Percentiles rank a stretch among this genome's conserved stretches.
These are phyloP conservation scores for Naganishia liquefaciens DNA, from an alignment of 1,284 basidiomycete species.

Conservation along the genomic window DNA sequence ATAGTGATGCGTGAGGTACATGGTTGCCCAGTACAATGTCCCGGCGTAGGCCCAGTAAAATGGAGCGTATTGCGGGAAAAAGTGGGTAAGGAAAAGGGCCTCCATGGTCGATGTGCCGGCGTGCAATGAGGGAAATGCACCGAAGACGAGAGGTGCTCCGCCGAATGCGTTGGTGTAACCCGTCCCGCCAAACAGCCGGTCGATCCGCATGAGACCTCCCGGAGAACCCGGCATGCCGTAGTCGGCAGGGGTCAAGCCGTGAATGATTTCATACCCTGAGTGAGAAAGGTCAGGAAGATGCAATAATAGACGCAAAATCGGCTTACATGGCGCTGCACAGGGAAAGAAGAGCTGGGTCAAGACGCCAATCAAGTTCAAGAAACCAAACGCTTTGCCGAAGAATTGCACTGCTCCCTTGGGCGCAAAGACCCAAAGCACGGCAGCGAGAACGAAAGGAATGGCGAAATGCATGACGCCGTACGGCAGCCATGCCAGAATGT, in stretches of 20 bases:
- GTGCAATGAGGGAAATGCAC: conserved; percentile 93
- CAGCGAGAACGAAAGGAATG: conserved; percentile 75
- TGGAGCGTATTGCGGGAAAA: conserved; percentile 72
- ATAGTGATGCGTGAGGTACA: conserved; percentile 98
- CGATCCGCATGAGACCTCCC: conserved; percentile 89
- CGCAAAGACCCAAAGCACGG: conserved; percentile 76
- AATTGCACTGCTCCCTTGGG: conserved; percentile 77
- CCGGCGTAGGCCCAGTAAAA: conserved; percentile 82
- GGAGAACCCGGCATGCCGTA: conserved; percentile 90
- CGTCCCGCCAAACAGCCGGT: conserved; percentile 75
- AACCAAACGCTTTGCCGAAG: conserved; percentile 87
- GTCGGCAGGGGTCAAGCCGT: conserved; percentile 91
- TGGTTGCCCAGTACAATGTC: conserved; percentile 96
- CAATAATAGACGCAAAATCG: not conserved
- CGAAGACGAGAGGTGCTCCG: conserved; percentile 89
- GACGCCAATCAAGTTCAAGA: conserved; percentile 89
- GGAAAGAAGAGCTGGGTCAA: conserved; percentile 86
- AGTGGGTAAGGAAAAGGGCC: conserved; percentile 90
- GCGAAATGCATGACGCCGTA: conserved; percentile 92
- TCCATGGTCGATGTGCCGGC: conserved; percentile 88
- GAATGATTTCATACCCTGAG: conserved; percentile 93
- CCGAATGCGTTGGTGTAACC: conserved; percentile 83
- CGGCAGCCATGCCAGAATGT: conserved; percentile 92
- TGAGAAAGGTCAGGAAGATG: conserved; percentile 40
- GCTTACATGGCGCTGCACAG: conserved; percentile 79